Base-by-base conservation (phyloP, 306 rosid genomes). In the Cucurbita ficifolia region DNA sequence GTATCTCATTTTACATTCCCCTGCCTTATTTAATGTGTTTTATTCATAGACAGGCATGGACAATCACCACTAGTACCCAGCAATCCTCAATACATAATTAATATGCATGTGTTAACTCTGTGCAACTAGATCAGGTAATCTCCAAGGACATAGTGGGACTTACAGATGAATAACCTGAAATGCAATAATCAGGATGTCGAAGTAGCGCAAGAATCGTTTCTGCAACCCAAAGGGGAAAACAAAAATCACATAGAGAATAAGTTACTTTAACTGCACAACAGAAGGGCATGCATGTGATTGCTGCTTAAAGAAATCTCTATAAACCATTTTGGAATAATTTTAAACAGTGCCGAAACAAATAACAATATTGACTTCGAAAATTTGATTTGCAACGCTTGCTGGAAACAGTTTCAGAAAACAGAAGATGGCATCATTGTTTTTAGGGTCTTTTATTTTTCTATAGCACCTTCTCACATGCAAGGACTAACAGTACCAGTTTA, bases 201-300 rank as follows among this genome's bases (percentile, higher is more conserved):
- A 91, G 99, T 84, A 94, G 85, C 39, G 99, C 89, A 39, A 91
- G 81, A n/a, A 94, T 78, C 35, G 99, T 85, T 90, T 91, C 99
- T 94, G 90, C 72, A 77, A 79, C 35, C 50, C 70, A 80, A 78
- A 86, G 52, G 40, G 71, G 71, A 57, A 75, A 59, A 10, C 18
- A 75, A 59, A 39, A 75, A 61, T 29, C 24, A 56, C 16, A 61
- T 77, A 81, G 76, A 81, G 70, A 52, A 45, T 36, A 35, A 43
- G 64, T 58, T 60, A 71, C 69, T 72, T 35, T 42, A 49, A 55
- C 42, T 54, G 38, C 38, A 69, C 50, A 43, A 77, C 75, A 33
- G 63, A 36, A 71, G 53, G 46, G 19, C 5, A 67, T 45, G 73
- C 48, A 7, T 10, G 45, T 39, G 29, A 62, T 38, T 62, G 12